Base-by-base conservation (phyloP, 2,329 filamentous ascomycete species). In the Cladobotryum mycophilum region DNA sequence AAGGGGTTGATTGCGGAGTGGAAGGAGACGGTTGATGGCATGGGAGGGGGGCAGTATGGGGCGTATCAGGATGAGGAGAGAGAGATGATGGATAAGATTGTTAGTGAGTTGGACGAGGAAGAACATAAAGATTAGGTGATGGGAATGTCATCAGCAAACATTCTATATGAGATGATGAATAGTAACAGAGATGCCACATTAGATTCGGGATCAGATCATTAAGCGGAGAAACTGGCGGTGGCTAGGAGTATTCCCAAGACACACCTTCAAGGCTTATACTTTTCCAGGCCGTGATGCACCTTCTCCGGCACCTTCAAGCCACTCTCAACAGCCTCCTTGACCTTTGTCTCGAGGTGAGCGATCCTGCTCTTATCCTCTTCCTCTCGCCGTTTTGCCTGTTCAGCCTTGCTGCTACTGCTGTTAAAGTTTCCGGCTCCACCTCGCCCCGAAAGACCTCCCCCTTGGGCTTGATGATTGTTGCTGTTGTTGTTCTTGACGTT, bases 341-440 rank as follows among this genome's bases (percentile, higher is more conserved):
- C 68, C 62, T 65, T 68, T 51, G 62, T 66, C 61, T 76, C 72
- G 22, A 78, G 55, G 50, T 70, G 67, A 20, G 47, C 51, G 5
- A n/a, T 30, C 36, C n/a, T 45, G 17, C 49, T n/a, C 15, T 14
- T 38, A 68, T 66, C 43, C 59, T 64, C 59, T 57, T 66, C 52
- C 43, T 59, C 64, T 49, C 42, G 37, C 46, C 59, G 61, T 55
- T 61, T 58, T 15, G 59, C 53, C 33, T 45, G 47, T 56, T 66
- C 62, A 45, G 62, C 61, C n/a, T 56, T 55, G 46, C 60, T 61
- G 12, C 59, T 63, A 11, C 59, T 63, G 41, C 55, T 55, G 41
- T 56, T 60, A 68, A 75, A 82, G 62, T 82, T 82, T 2, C 79
- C 80, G 1, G 77, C 78, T n/a, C 80, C 80, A 20, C 80, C 80